Percentiles rank a stretch among this genome's conserved stretches.
These are phyloP conservation scores for Arthrobotrys conoides DNA, from an alignment of 2,329 filamentous ascomycete genomes.

Conservation along the genomic window DNA sequence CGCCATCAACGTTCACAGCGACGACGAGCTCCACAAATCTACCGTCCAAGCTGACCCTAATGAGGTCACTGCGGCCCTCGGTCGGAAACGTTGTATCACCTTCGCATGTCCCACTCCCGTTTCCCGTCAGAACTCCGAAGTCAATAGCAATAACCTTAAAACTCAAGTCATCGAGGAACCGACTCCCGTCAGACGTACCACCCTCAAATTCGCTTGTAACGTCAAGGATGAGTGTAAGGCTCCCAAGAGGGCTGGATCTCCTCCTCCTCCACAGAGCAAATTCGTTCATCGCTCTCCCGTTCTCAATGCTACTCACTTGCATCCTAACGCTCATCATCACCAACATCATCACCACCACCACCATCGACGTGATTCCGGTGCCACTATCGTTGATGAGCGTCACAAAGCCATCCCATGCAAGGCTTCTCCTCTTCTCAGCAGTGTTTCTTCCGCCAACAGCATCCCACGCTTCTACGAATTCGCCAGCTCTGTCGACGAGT, in stretches of 20 bases:
- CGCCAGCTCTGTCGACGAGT: constrained; percentile 79
- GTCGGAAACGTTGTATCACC: constrained; percentile 89
- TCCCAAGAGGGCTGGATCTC: constrained; percentile 49
- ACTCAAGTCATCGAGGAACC: constrained; percentile 60
- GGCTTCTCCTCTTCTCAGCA: constrained; percentile 65
- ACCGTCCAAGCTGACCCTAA: constrained; percentile 68
- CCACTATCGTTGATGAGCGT: constrained; percentile 70
- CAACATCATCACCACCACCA: constrained; percentile 61
- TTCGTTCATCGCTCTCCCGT: constrained; percentile 39
- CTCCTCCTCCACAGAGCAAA: constrained; percentile 59
- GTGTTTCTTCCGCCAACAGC: constrained; percentile 65
- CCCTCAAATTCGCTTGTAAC: constrained; percentile 80
- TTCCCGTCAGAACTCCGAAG: constrained; percentile 67
- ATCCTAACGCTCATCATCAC: constrained; percentile 7
- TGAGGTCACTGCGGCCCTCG: constrained; percentile 75
- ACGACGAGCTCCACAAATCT: constrained; percentile 64
- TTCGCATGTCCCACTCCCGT: constrained; percentile 82
- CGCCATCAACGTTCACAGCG: constrained; percentile 64
- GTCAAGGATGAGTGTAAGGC: constrained; percentile 64
- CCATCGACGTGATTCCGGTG: constrained; percentile 70
- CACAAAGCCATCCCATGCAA: constrained; percentile 66
- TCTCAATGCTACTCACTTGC: constrained; percentile 23
- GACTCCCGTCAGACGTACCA: constrained; percentile 71
- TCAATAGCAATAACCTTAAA: too few relatives aligned
- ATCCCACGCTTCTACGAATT: constrained; percentile 87